phyloP scores from a whole-genome alignment of 768 basidiomycete genomes.

The Leccinum uliginosum region DNA sequence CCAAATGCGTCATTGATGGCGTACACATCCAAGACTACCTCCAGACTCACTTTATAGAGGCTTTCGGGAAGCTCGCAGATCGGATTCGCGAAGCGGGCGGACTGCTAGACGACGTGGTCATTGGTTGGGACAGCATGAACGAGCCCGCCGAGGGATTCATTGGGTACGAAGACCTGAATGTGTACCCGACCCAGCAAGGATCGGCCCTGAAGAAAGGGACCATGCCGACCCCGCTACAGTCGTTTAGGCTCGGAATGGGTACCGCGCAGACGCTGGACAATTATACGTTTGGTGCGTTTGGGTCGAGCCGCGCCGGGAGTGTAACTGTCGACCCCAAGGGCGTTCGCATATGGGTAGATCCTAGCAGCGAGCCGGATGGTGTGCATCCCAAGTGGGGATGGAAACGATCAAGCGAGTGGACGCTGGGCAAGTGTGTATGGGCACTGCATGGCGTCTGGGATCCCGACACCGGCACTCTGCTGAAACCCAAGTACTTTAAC shows the following conservation, averaged over 20 bases:
- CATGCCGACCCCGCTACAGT: constrained; percentile 80
- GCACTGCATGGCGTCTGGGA: constrained; percentile 92
- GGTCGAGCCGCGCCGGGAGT: constrained; percentile 67
- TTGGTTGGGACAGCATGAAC: constrained; percentile 97
- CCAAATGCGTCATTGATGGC: constrained; percentile 87
- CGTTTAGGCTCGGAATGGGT: constrained; percentile 86
- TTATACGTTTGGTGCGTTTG: constrained; percentile 76
- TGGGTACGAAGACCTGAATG: constrained; percentile 62
- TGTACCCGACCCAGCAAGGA: constrained; percentile 62
- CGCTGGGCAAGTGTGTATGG: constrained; percentile 79
- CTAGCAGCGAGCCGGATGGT: constrained; percentile 46
- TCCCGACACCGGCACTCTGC: constrained; percentile 56
- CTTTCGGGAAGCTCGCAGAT: constrained; percentile 73
- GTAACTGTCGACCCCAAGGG: constrained; percentile 87
- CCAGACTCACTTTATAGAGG: constrained; percentile 69
- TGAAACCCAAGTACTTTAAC: constrained; percentile 75
- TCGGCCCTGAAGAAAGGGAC: constrained; percentile 82
- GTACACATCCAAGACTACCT: constrained; percentile 89
- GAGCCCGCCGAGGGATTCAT: constrained; percentile 84
- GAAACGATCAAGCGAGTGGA: constrained; percentile 70
- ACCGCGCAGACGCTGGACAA: constrained; percentile 74
- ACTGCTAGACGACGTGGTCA: constrained; percentile 79
- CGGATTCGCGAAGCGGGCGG: constrained; percentile 70
- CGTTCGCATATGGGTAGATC: constrained; percentile 68
- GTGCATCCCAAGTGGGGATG: constrained; percentile 76